Base-by-base conservation (phyloP, 495 filamentous ascomycete genomes). In the Xylaria sp. region DNA sequence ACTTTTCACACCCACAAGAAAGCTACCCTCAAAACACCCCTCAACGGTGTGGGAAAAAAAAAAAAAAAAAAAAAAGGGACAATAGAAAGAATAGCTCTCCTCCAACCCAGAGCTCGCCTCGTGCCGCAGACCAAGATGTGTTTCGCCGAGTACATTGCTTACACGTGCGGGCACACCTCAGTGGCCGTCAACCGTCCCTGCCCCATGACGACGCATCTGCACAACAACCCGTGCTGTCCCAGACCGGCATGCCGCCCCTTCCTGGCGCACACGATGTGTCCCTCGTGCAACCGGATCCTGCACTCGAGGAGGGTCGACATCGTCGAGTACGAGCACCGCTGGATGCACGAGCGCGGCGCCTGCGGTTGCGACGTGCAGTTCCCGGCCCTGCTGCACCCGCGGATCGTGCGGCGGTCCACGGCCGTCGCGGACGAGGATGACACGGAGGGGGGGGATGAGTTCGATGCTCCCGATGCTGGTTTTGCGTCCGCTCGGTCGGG, bases 121-220 rank as follows among this genome's bases (percentile, higher is more conserved):
- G 41, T 35, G 26, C 17, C 40, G 67, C 41, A 24, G 26, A 37
- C 19, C 73, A 80, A 53, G 26, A 85, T 85, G 83, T 85, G 83
- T 72, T 73, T 81, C 74, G 64, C 74, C 24, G 83, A 85, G 72
- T 81, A 67, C 69, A 69, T 85, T 58, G 74, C 75, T 61, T 85
- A 85, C 77, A 78, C 78, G 40, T 85, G 83, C 73, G 83, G 81
- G 35, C 83, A 85, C 76, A 77, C 77, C 21, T 80, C 80, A 31
- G 2, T 76, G 0, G 67, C 73, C 0, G 79, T 85, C 33, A 67
- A 82, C 67, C 79, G 83, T 0, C 74, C 81, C 0, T 85, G 83
- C 68, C 83, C 83, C 0, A 40, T 82, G 46, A 85, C 83, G 2
- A 85, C 83, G 0, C 69, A 77, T 12, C 59, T 72, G 0, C 70